Evolutionary conservation across 805 yeast species (phyloP).

Genomic region (Debaryomyces prosopidis): DNA sequence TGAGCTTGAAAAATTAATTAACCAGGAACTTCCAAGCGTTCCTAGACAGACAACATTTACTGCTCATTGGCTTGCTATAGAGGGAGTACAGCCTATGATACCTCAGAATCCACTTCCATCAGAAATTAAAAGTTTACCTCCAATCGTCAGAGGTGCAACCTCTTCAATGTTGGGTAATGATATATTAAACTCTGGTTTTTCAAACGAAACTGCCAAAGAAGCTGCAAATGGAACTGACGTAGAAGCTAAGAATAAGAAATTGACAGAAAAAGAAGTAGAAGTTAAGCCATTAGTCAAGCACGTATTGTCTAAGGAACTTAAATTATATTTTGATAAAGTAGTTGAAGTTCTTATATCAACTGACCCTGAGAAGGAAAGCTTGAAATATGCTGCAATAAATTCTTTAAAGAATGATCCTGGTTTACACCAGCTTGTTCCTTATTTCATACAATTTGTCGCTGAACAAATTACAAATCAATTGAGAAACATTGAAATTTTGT

Average conservation of each 20-base stretch:
- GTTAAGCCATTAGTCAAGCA: slow-evolving; percentile 93
- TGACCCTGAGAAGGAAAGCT: slow-evolving; percentile 53
- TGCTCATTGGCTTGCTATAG: slow-evolving; percentile 97
- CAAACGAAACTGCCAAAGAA: slow-evolving; percentile 11
- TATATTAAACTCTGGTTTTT: slow-evolving; percentile 30
- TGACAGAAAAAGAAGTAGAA: slow-evolving; percentile 49
- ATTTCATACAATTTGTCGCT: slow-evolving; percentile 92
- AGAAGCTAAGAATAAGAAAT: slow-evolving; percentile 20
- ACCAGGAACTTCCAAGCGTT: slow-evolving; percentile 92
- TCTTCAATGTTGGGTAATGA: slow-evolving; percentile 46
- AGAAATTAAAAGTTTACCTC: slow-evolving; percentile 77
- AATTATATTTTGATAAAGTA: slow-evolving; percentile 88
- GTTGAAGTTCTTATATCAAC: slow-evolving; percentile 71
- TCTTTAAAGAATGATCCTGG: slow-evolving; percentile 93
- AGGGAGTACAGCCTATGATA: slow-evolving; percentile 97
- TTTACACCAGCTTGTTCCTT: slow-evolving; percentile 92
- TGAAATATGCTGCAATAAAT: slow-evolving; percentile 78
- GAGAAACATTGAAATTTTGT: slow-evolving; percentile 64
- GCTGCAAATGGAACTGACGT: slow-evolving; percentile 8
- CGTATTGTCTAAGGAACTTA: slow-evolving; percentile 90
- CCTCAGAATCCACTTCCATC: slow-evolving; percentile 90
- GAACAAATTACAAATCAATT: slow-evolving; percentile 91
- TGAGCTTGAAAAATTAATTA: slow-evolving; percentile 89
- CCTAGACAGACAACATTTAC: slow-evolving; percentile 92
- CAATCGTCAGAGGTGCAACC: slow-evolving; percentile 79